phyloP scores from a whole-genome alignment of 768 basidiomycete species.

The Suillus hirtellus region DNA sequence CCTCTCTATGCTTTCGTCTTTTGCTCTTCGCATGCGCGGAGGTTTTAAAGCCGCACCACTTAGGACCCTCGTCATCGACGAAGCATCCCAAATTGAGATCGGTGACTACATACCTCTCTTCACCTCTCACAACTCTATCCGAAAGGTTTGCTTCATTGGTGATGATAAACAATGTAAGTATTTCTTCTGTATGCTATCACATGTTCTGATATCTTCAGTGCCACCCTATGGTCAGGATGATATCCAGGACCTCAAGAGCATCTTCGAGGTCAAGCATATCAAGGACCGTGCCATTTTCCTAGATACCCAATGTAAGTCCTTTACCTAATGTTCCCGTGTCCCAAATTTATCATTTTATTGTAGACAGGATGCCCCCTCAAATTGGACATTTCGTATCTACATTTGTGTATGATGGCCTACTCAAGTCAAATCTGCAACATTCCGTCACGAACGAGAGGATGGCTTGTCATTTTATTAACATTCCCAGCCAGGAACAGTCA shows the following conservation, averaged over 20 bases:
- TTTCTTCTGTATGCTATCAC: constrained; percentile 27
- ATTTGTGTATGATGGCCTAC: constrained; percentile 60
- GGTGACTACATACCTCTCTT: constrained; percentile 49
- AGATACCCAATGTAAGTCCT: constrained; percentile 68
- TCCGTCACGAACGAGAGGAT: constrained; percentile 39
- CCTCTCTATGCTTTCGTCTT: constrained; percentile 68
- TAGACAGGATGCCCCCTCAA: constrained; percentile 84
- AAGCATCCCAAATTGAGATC: constrained; percentile 66
- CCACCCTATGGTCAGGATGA: constrained; percentile 80
- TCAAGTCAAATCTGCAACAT: constrained; percentile 55
- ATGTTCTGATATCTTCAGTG: constrained; percentile 48
- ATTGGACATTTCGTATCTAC: constrained; percentile 74
- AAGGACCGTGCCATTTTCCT: constrained; percentile 51
- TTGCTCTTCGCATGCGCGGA: constrained; percentile 14
- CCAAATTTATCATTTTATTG: constrained; percentile 15
- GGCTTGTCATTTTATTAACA: constrained; percentile 72
- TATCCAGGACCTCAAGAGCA: constrained; percentile 61
- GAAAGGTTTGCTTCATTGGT: constrained; percentile 63
- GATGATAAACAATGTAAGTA: constrained; percentile 64
- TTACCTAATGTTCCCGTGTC: neutral
- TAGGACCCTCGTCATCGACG: constrained; percentile 56
- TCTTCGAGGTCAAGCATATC: constrained; percentile 77
- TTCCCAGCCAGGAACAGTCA: constrained; percentile 37
- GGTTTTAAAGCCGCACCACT: constrained; percentile 37
- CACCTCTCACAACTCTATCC: constrained; percentile 36